A percentile compares a stretch with the other conserved stretches of the same genome.
Conservation (phyloP, 106 monocot species). For the Acanthochlamys bracteata region DNA sequence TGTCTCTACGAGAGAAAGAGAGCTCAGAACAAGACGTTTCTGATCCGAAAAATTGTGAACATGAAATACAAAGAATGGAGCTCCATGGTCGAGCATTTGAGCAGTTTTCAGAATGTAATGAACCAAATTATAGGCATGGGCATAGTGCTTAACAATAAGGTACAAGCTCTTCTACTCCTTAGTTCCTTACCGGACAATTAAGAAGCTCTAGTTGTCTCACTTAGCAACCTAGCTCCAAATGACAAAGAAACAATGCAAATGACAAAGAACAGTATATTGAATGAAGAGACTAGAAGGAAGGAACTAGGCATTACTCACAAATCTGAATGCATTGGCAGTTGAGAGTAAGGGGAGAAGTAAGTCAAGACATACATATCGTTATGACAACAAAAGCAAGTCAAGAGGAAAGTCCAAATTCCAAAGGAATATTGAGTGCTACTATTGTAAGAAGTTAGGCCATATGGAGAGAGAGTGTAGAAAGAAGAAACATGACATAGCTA, state of each 20-base stretch:
- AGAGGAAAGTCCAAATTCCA: conserved; percentile 1
- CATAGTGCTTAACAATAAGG: background rate
- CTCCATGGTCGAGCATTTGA: conserved; percentile 2
- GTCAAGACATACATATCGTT: background rate
- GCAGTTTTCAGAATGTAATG: background rate
- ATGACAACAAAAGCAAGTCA: background rate
- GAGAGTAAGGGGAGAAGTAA: conserved; percentile 2
- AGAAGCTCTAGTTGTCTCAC: background rate
- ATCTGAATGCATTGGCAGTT: background rate
- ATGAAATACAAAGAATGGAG: conserved; percentile 1
- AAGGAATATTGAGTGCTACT: background rate
- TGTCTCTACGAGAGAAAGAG: background rate
- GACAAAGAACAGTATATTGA: background rate
- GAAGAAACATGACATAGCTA: background rate
- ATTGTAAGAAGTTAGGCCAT: background rate
- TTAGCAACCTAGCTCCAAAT: conserved; percentile 3
- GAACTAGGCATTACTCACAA: background rate
- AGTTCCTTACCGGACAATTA: conserved; percentile 1
- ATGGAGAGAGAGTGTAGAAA: conserved; percentile 2
- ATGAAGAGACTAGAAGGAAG: conserved; percentile 6
- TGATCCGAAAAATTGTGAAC: conserved; percentile 2
- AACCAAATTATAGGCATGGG: background rate
- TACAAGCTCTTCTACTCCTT: background rate
- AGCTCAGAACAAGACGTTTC: background rate
- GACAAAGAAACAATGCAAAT: background rate